A percentile compares a stretch with the other conserved stretches of the same genome.
These are phyloP conservation scores for Sutorius eximius DNA, from an alignment of 1,284 basidiomycete species.

Conservation along the genomic window DNA sequence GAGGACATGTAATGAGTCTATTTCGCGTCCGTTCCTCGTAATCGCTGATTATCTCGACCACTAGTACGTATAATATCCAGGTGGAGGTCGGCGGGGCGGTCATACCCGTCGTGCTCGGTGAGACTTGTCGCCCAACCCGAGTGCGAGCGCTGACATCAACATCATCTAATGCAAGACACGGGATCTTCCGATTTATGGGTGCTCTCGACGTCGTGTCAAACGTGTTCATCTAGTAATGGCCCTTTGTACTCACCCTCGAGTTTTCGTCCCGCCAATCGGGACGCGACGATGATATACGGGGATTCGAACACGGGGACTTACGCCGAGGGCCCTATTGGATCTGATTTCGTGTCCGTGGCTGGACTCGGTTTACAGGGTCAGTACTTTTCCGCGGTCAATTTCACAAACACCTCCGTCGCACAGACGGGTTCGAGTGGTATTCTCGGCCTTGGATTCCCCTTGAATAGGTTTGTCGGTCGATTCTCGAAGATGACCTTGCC, in stretches of 20 bases:
- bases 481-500: neutral
- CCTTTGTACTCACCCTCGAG: constrained; percentile 41
- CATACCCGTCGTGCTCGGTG: constrained; percentile 48
- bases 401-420: constrained; percentile 51
- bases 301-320: constrained; percentile 55
- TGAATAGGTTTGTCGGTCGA: constrained; percentile 44
- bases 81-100: constrained; percentile 43
- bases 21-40: neutral
- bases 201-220: constrained; percentile 46
- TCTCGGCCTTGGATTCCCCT: constrained; percentile 58
- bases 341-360: constrained; percentile 45
- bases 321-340: constrained; percentile 50
- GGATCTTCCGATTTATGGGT: constrained; percentile 62
- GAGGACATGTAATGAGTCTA: constrained; percentile 45
- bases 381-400: constrained; percentile 52
- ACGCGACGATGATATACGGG: constrained; percentile 49
- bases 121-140: constrained; percentile 2
- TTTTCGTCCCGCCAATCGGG: constrained; percentile 41
- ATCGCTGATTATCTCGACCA: constrained; percentile 1
- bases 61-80: constrained; percentile 49
- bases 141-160: constrained; percentile 8
- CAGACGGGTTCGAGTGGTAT: constrained; percentile 49
- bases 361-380: constrained; percentile 44
- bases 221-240: constrained; percentile 30
- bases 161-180: constrained; percentile 41